Base-by-base conservation (phyloP, 495 filamentous ascomycete species). In the Aspergillus asperescens region DNA sequence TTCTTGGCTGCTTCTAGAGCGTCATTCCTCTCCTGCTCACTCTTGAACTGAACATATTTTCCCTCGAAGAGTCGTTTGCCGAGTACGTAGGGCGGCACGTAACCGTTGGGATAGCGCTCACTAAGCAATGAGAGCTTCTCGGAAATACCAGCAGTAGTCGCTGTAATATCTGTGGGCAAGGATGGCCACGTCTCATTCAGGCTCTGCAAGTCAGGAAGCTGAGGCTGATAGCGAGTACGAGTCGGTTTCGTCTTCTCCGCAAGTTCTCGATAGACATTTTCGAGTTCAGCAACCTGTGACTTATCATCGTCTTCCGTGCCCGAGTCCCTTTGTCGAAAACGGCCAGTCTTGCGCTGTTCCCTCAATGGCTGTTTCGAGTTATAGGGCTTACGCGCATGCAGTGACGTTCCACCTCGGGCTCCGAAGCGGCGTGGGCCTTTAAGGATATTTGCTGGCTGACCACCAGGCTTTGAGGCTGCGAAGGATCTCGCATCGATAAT, bases 151-250 rank as follows among this genome's bases (percentile, higher is more conserved):
- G 64, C 67, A 3, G 62, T 62, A 13, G 55, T 58, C 1, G 60
- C 62, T n/a, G 62, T 61, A 3, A 40, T 28, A 31, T 63, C 61
- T 0, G 63, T 67, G 5, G 74, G 72, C 7, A 77, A 51, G 34
- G 70, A 65, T 34, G 74, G 74, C 74, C 72, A 76, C 0, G 70
- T 76, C 35, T 70, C 61, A 40, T 60, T 63, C 43, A 76, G 41
- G 27, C 58, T 59, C 18, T 61, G 55, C 34, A 65, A 56, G 48
- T 60, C 55, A 40, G 67, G 62, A 0, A 60, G 44, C 23, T 55
- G 53, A 7, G 73, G 73, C 18, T 60, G 57, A 34, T 76, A 76
- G 24, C 65, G 69, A 41, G 65, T 54, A 8, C 69, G 61, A 4
- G 43, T 51, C 5, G 68, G 68, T 7, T 61, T 69, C 6, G 48